Percentiles rank a stretch among this genome's conserved stretches.
These are phyloP conservation scores for Cystobasidium sp. DNA, from an alignment of 1,284 basidiomycete genomes.

Conservation along the genomic window DNA sequence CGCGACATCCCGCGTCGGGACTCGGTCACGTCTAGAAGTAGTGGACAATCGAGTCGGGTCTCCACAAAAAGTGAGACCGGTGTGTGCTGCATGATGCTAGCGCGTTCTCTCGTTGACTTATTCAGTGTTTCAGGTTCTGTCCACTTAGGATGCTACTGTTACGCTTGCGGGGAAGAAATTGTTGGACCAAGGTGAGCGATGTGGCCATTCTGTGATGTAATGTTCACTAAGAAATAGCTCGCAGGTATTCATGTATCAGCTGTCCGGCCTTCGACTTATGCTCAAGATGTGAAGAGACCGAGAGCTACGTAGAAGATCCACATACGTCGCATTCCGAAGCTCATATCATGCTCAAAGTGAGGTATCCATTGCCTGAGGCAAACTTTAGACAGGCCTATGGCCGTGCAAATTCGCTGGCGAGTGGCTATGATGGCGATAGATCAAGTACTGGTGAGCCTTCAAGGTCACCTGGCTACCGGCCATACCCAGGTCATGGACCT, in stretches of 20 bases:
- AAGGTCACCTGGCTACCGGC: not conserved
- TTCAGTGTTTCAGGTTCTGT: not conserved
- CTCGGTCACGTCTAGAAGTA: not conserved
- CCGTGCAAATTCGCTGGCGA: not conserved
- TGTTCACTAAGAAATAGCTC: not conserved
- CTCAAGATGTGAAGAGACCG: conserved; percentile 8
- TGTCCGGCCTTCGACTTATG: conserved; percentile 9
- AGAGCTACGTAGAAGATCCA: not conserved
- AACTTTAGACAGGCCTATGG: not conserved
- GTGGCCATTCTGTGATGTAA: no score
- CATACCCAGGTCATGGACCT: not conserved
- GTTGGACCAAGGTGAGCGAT: not conserved
- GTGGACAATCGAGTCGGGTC: not conserved
- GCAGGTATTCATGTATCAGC: not conserved
- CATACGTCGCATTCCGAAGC: not conserved
- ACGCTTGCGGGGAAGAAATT: not conserved
- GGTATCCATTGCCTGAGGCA: not conserved
- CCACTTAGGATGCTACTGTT: conserved; percentile 2
- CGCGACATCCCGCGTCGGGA: not conserved
- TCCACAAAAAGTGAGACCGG: not conserved
- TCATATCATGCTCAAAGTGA: conserved; percentile 16
- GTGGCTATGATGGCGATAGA: conserved; percentile 1
- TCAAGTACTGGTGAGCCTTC: not conserved
- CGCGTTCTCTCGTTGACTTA: not conserved
- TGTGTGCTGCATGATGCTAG: not conserved